These are phyloP conservation scores for Cladophialophora immunda DNA, from an alignment of 2,329 filamentous ascomycete genomes.

Conservation along the genomic window DNA sequence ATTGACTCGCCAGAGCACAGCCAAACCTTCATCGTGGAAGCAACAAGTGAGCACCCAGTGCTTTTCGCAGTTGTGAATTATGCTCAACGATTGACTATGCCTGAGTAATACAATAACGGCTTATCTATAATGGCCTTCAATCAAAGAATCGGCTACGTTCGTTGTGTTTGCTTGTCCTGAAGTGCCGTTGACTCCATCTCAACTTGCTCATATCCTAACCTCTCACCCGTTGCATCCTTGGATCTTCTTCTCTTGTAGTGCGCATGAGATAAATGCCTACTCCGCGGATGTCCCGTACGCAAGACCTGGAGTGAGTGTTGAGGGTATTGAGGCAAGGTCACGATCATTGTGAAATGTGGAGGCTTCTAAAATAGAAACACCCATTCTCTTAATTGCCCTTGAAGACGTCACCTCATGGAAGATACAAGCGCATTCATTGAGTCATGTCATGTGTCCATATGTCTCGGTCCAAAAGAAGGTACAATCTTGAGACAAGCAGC, in stretches of 20 bases:
- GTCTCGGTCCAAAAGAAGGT: slow-evolving; percentile 2
- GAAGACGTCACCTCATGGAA: neutral
- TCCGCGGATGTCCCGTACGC: neutral
- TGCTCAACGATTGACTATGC: neutral
- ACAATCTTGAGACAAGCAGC: neutral
- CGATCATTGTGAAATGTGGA: neutral
- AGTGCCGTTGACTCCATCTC: neutral
- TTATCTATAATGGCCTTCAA: neutral
- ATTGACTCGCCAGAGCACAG: neutral
- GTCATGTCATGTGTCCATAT: neutral
- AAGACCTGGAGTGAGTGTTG: neutral
- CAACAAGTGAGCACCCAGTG: neutral
- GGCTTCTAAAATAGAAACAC: slow-evolving; percentile 1
- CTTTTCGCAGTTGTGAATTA: neutral
- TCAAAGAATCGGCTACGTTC: neutral
- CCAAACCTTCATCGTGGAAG: too few relatives aligned
- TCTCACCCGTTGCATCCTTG: neutral
- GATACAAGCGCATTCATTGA: neutral
- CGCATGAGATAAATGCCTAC: neutral
- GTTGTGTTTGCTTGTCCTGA: neutral
- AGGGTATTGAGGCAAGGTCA: neutral
- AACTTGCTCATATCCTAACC: neutral
- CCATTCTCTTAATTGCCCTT: neutral
- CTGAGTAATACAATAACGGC: neutral
- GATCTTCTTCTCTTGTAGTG: neutral